Evolutionary conservation across 2,329 filamentous ascomycete species (phyloP).

Genomic region (Stenocarpella maydis): DNA sequence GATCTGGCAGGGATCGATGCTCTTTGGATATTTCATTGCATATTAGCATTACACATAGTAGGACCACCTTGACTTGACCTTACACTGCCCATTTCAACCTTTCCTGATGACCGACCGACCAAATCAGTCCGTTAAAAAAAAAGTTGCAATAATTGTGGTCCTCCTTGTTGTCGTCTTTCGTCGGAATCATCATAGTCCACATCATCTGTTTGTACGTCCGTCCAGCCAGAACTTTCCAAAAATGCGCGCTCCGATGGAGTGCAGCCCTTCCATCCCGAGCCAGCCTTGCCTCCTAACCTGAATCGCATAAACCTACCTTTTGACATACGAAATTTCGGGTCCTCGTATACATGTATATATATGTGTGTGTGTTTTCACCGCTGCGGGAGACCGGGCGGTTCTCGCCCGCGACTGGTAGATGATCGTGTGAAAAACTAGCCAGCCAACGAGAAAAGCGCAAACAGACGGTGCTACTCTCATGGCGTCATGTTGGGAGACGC

Average conservation of each 20-base stretch:
- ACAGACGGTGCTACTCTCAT: not conserved
- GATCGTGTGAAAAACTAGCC: not conserved
- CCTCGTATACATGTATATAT: not conserved
- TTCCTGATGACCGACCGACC: conserved; percentile 19
- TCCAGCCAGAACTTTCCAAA: conserved; percentile 16
- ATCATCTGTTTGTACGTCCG: not conserved
- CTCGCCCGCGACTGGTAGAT: not conserved
- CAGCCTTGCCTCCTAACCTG: no score
- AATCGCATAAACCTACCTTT: not conserved
- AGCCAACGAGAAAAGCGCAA: not conserved
- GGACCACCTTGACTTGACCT: conserved; percentile 22
- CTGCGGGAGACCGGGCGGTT: not conserved
- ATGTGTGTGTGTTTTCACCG: not conserved
- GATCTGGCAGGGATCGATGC: not conserved
- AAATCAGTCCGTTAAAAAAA: conserved; percentile 18
- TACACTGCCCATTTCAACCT: not conserved
- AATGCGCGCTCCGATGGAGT: not conserved
- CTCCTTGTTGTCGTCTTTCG: conserved; percentile 3
- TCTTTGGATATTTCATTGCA: conserved; percentile 20
- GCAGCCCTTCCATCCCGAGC: not conserved
- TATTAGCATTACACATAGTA: conserved; percentile 35
- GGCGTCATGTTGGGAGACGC: conserved; percentile 1
- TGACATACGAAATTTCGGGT: not conserved
- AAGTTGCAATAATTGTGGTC: conserved; percentile 3
- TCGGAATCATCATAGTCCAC: conserved; percentile 9